phyloP scores from a whole-genome alignment of 2,329 filamentous ascomycete species.

The Pseudopithomyces maydicus region DNA sequence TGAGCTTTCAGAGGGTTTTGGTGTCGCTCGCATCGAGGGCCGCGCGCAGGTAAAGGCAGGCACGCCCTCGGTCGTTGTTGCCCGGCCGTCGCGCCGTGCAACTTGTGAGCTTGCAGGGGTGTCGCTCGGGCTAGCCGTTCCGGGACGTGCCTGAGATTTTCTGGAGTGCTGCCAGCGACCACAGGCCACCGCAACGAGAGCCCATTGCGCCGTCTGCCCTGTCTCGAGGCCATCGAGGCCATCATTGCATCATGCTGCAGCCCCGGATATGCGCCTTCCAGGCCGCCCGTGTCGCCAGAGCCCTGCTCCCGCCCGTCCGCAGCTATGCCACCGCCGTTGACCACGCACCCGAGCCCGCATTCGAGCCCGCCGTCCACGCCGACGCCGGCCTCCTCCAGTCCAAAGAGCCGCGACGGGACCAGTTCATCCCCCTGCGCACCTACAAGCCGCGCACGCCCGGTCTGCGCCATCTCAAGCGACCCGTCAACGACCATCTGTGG shows the following conservation, averaged over 20 bases:
- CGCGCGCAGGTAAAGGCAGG: constrained; percentile 1
- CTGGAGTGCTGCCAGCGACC: constrained; percentile 24
- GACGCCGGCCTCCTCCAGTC: constrained; percentile 27
- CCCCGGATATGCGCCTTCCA: constrained; percentile 64
- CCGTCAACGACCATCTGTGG: constrained; percentile 96
- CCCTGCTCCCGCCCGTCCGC: constrained; percentile 53
- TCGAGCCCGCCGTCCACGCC: constrained; percentile 40
- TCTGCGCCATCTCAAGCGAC: constrained; percentile 85
- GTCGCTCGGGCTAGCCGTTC: constrained; percentile 27
- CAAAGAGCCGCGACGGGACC: constrained; percentile 36
- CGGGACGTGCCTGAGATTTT: constrained; percentile 35
- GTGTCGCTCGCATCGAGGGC: background rate
- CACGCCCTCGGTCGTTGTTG: constrained; percentile 11
- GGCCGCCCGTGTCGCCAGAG: constrained; percentile 55
- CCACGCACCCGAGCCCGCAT: constrained; percentile 33
- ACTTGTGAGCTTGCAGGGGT: constrained; percentile 4
- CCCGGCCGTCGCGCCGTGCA: constrained; percentile 13
- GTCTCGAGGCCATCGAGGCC: constrained; percentile 19
- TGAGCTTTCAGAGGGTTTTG: background rate
- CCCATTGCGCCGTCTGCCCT: constrained; percentile 26
- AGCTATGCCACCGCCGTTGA: constrained; percentile 58
- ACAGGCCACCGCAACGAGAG: constrained; percentile 21
- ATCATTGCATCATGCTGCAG: constrained; percentile 63
- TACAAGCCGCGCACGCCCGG: constrained; percentile 95
- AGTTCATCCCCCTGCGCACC: constrained; percentile 66